Percentiles rank a stretch among this genome's conserved stretches.
phyloP scores from a whole-genome alignment of 495 filamentous ascomycete species.

The Chaetomium tenue region DNA sequence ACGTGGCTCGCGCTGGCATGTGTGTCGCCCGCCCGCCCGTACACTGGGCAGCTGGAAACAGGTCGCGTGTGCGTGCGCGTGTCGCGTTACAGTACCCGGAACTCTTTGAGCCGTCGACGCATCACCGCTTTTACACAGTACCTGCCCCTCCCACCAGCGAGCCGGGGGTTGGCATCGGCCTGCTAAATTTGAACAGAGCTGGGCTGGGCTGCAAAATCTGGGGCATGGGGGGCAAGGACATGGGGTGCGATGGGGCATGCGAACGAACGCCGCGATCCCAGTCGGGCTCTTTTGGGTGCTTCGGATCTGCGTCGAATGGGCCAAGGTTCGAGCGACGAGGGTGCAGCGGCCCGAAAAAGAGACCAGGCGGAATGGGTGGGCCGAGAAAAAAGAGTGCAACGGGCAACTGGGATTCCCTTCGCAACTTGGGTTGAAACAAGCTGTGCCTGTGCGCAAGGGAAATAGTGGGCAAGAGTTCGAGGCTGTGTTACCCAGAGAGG shows the following conservation, averaged over 20 bases:
- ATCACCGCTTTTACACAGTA: neutral
- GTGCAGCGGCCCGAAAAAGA: conserved; percentile 22
- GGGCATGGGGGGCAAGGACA: conserved; percentile 1
- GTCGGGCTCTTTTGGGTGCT: neutral
- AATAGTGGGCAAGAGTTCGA: conserved; percentile 4
- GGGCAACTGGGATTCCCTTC: neutral
- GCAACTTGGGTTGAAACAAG: conserved; percentile 19
- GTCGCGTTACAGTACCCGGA: neutral
- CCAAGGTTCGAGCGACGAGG: neutral
- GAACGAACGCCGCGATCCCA: neutral
- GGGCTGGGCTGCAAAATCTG: conserved; percentile 1
- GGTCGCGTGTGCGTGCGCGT: neutral
- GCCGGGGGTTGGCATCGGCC: neutral
- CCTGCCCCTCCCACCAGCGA: neutral
- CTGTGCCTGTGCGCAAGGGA: conserved; percentile 22
- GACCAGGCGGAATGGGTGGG: conserved; percentile 21
- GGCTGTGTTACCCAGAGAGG: conserved; percentile 20
- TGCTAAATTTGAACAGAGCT: conserved; percentile 18
- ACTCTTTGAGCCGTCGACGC: neutral
- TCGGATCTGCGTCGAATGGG: neutral
- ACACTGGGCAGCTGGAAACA: too few relatives aligned
- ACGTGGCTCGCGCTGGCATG: neutral
- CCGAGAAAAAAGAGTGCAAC: neutral
- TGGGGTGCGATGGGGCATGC: neutral
- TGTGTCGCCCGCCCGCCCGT: neutral